Conservation (phyloP, 2,329 filamentous ascomycete genomes). For the Colletotrichum abscissum region DNA sequence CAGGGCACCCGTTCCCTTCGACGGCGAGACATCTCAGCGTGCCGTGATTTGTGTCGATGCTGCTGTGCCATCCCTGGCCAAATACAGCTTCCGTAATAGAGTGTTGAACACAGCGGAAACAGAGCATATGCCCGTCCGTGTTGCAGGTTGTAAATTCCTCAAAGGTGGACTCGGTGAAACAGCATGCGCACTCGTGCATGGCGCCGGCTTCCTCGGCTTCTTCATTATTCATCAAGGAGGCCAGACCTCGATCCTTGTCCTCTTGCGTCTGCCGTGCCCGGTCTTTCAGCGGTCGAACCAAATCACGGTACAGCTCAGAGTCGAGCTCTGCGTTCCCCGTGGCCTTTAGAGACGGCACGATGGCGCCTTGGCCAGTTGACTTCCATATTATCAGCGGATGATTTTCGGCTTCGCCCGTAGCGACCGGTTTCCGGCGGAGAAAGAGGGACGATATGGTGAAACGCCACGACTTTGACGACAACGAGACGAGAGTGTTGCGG, state of each 20-base stretch:
- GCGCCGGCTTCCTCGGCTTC: slow-evolving; percentile 69
- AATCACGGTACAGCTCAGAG: slow-evolving; percentile 67
- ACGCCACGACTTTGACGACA: slow-evolving; percentile 82
- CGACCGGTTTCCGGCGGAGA: slow-evolving; percentile 69
- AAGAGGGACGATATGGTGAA: slow-evolving; percentile 80
- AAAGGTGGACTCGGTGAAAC: slow-evolving; percentile 77
- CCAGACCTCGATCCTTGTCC: slow-evolving; percentile 63
- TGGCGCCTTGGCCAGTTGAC: slow-evolving; percentile 61
- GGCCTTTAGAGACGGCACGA: slow-evolving; percentile 70
- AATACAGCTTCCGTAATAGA: slow-evolving; percentile 90
- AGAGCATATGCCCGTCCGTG: slow-evolving; percentile 76
- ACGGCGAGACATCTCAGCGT: slow-evolving; percentile 88
- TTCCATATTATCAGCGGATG: slow-evolving; percentile 74
- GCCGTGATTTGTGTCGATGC: slow-evolving; percentile 77
- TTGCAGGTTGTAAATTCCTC: slow-evolving; percentile 82
- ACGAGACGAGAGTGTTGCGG: slow-evolving; percentile 73
- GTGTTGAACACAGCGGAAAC: slow-evolving; percentile 84
- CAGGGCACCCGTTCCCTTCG: slow-evolving; percentile 75
- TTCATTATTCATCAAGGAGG: slow-evolving; percentile 64
- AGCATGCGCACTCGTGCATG: slow-evolving; percentile 80
- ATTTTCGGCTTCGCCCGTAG: slow-evolving; percentile 65
- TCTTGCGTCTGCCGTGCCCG: slow-evolving; percentile 57
- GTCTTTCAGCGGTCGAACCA: slow-evolving; percentile 65
- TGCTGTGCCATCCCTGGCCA: slow-evolving; percentile 90
- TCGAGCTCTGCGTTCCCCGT: slow-evolving; percentile 76